Evolutionary conservation across 441 rosid species (phyloP).

Genomic region (Flueggea neowawraea): DNA sequence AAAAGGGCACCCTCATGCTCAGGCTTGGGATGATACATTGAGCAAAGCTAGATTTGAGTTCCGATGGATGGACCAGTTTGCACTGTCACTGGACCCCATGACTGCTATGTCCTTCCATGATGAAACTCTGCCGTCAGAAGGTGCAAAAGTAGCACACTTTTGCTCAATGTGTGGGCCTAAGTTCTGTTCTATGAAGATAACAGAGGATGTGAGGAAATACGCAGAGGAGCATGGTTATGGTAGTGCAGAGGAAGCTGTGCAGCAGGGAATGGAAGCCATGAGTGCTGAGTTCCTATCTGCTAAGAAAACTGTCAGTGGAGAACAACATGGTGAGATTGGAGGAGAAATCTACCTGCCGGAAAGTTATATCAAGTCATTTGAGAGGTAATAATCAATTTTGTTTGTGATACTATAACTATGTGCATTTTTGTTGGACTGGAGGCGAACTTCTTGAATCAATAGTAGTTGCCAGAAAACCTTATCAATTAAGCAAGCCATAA

Average conservation of each 20-base stretch:
- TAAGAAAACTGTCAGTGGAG: conserved; percentile 89
- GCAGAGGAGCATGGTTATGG: conserved; percentile 98
- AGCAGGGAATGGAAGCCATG: conserved; percentile 92
- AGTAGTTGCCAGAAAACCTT: no score
- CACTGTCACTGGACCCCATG: conserved; percentile 93
- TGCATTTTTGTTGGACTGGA: no score
- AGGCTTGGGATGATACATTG: conserved; percentile 95
- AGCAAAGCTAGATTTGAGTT: conserved; percentile 98
- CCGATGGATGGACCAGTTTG: conserved; percentile 99
- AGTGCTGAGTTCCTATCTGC: conserved; percentile 89
- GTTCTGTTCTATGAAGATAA: conserved; percentile 99
- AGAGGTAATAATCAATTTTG: conserved; percentile 43
- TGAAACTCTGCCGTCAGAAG: conserved; percentile 94
- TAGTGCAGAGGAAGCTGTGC: conserved; percentile 84
- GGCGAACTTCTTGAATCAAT: no score
- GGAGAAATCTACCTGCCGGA: conserved; percentile 94
- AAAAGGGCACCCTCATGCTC: conserved; percentile 89
- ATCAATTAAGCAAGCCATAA: no score
- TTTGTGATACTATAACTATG: not conserved
- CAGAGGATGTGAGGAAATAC: conserved; percentile 93
- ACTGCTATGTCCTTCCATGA: conserved; percentile 99
- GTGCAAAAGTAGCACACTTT: conserved; percentile 97
- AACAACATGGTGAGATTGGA: conserved; percentile 94
- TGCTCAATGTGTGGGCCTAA: conserved; percentile 99
- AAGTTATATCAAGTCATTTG: conserved; percentile 42